These are phyloP conservation scores for Scheffersomyces parashehatae DNA, from an alignment of 1,139 yeast species.

Conservation along the genomic window DNA sequence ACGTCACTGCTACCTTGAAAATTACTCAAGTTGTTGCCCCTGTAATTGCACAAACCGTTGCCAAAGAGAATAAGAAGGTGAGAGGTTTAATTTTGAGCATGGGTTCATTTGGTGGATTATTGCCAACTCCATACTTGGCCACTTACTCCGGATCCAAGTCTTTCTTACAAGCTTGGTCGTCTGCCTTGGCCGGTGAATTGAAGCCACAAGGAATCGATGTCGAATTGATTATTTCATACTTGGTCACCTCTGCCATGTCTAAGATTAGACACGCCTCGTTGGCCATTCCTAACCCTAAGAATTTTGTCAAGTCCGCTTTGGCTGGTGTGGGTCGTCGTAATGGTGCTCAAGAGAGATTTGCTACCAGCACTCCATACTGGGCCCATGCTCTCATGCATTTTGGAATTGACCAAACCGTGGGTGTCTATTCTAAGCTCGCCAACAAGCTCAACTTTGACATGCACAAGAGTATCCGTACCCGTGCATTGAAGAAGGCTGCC, in stretches of 20 bases:
- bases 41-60: slow-evolving; percentile 54
- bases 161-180: slow-evolving; percentile 90
- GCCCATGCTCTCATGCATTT: slow-evolving; percentile 92
- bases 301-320: slow-evolving; percentile 72
- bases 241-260: slow-evolving; percentile 95
- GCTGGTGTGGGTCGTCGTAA: slow-evolving; percentile 74
- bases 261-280: slow-evolving; percentile 78
- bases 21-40: slow-evolving; percentile 81
- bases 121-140: slow-evolving; percentile 91
- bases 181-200: slow-evolving; percentile 87
- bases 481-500: slow-evolving; percentile 83
- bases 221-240: slow-evolving; percentile 81
- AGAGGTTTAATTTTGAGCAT: slow-evolving; percentile 83
- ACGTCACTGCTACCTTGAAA: slow-evolving; percentile 80
- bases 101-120: slow-evolving; percentile 96
- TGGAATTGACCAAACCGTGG: slow-evolving; percentile 73
- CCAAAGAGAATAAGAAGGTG: slow-evolving; percentile 32
- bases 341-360: slow-evolving; percentile 91
- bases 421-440: slow-evolving; percentile 74
- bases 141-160: slow-evolving; percentile 97
- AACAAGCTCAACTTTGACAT: slow-evolving; percentile 66
- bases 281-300: slow-evolving; percentile 78
- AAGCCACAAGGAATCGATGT: slow-evolving; percentile 72
- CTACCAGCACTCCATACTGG: slow-evolving; percentile 91
- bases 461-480: slow-evolving; percentile 76